Evolutionary conservation across 2,329 filamentous ascomycete genomes (phyloP).

Genomic region (Sphaerulina populicola): DNA sequence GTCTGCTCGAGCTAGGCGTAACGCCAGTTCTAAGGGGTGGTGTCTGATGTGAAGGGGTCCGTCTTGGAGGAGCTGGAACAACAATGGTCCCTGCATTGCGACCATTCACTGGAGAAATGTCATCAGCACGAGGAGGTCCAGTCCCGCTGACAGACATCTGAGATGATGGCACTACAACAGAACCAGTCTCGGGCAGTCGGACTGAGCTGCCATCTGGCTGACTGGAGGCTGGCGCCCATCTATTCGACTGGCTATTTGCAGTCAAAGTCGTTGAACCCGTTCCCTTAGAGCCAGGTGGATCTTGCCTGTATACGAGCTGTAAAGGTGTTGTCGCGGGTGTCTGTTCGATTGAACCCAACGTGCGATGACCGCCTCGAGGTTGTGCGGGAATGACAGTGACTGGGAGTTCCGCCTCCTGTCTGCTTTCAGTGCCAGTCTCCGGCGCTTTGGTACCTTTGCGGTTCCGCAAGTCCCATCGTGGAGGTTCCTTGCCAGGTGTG

Average conservation of each 20-base stretch:
- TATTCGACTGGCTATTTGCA: slow-evolving; percentile 4
- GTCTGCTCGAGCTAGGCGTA: not conserved
- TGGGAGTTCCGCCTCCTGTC: slow-evolving; percentile 42
- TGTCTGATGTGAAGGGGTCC: slow-evolving; percentile 10
- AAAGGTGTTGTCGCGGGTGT: slow-evolving; percentile 6
- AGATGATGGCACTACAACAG: not conserved
- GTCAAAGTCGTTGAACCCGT: slow-evolving; percentile 16
- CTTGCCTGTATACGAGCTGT: slow-evolving; percentile 1
- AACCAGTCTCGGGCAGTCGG: not conserved
- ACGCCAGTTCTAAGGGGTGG: slow-evolving; percentile 3
- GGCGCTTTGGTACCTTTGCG: slow-evolving; percentile 44
- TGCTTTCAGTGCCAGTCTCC: slow-evolving; percentile 33
- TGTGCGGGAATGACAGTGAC: slow-evolving; percentile 56
- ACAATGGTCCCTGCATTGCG: slow-evolving; percentile 18
- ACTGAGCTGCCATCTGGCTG: not conserved
- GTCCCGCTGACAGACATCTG: slow-evolving; percentile 1
- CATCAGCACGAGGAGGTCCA: slow-evolving; percentile 26
- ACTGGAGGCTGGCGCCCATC: not conserved
- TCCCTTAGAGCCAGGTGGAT: slow-evolving; percentile 10
- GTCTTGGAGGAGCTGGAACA: slow-evolving; percentile 23
- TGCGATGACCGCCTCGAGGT: slow-evolving; percentile 43
- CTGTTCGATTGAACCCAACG: slow-evolving; percentile 43
- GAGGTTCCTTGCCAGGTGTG: slow-evolving; percentile 38
- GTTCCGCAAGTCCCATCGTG: slow-evolving; percentile 39
- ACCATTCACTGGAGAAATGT: slow-evolving; percentile 25